Percentiles rank a stretch among this genome's conserved stretches.
These are phyloP conservation scores for Stagonosporopsis rhizophila DNA, from an alignment of 2,329 filamentous ascomycete genomes.

Conservation along the genomic window DNA sequence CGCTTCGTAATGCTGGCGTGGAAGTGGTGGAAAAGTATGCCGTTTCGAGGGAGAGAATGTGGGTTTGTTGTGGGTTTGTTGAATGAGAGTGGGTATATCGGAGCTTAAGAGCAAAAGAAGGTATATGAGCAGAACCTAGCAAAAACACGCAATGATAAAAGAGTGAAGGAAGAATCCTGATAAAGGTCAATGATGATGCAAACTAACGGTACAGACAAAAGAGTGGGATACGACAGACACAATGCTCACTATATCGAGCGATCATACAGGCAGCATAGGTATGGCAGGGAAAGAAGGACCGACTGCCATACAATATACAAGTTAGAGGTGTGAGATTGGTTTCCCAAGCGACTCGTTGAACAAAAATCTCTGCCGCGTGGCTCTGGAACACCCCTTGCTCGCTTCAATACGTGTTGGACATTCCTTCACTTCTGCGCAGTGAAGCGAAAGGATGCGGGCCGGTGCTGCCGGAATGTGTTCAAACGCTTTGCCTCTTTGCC, in stretches of 20 bases:
- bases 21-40: not conserved
- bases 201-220: conserved; percentile 10
- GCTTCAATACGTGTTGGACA: conserved; percentile 31
- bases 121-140: conserved; percentile 22
- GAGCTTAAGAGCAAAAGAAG: conserved; percentile 17
- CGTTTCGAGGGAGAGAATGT: not conserved
- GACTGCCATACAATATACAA: conserved; percentile 8
- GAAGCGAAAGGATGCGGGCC: conserved; percentile 18
- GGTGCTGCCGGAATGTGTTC: conserved; percentile 28
- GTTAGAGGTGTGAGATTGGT: conserved; percentile 24
- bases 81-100: conserved; percentile 14
- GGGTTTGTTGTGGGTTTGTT: not conserved
- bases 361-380: conserved; percentile 24
- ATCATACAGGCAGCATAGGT: conserved; percentile 9
- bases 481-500: not conserved
- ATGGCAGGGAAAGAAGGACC: conserved; percentile 10
- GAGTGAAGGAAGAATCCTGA: not conserved
- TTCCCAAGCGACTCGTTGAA: conserved; percentile 32
- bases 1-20: conserved; percentile 1
- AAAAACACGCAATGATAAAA: conserved; percentile 10
- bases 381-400: conserved; percentile 43
- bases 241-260: conserved; percentile 8
- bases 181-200: conserved; percentile 6
- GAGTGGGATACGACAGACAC: conserved; percentile 6
- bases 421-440: conserved; percentile 30